Conservation (phyloP, 169 alveolate genomes). For the Plasmodium cynomolgi region DNA sequence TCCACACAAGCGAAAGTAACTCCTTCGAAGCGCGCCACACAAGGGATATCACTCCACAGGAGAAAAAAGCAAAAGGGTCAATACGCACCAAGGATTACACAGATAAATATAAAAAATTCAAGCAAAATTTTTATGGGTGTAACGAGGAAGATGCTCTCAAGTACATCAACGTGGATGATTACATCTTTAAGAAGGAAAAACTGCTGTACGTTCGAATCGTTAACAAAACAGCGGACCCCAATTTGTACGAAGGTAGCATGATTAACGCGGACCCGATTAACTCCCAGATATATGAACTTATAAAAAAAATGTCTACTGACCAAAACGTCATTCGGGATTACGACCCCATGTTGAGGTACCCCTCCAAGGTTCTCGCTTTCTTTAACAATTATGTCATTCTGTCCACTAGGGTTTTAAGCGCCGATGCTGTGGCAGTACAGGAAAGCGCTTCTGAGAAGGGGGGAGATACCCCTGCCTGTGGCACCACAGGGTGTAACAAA, state of each 20-base stretch:
- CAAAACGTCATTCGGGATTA: conserved; percentile 8
- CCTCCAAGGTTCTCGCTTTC: conserved; percentile 62
- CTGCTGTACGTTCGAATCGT: conserved; percentile 61
- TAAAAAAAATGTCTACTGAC: conserved; percentile 29
- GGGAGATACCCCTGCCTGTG: background rate
- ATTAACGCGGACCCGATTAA: conserved; percentile 18
- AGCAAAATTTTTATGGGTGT: conserved; percentile 57
- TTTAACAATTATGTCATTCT: conserved; percentile 65
- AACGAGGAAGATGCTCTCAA: conserved; percentile 66
- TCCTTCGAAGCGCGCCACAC: background rate
- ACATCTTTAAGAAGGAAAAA: conserved; percentile 70
- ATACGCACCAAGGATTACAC: conserved; percentile 23
- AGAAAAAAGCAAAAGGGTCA: conserved; percentile 9
- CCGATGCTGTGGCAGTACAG: background rate
- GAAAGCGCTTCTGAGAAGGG: background rate
- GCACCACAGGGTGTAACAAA: background rate
- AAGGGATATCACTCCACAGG: background rate
- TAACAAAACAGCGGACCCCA: conserved; percentile 54
- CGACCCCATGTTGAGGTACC: conserved; percentile 50
- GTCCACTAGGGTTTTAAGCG: conserved; percentile 36
- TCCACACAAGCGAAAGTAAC: background rate
- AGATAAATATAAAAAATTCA: conserved; percentile 41
- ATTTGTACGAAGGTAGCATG: conserved; percentile 75
- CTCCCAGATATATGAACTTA: conserved; percentile 37
- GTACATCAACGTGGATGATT: conserved; percentile 66